Base-by-base conservation (phyloP, 1,284 basidiomycete species). In the Pseudozyma pruni region DNA sequence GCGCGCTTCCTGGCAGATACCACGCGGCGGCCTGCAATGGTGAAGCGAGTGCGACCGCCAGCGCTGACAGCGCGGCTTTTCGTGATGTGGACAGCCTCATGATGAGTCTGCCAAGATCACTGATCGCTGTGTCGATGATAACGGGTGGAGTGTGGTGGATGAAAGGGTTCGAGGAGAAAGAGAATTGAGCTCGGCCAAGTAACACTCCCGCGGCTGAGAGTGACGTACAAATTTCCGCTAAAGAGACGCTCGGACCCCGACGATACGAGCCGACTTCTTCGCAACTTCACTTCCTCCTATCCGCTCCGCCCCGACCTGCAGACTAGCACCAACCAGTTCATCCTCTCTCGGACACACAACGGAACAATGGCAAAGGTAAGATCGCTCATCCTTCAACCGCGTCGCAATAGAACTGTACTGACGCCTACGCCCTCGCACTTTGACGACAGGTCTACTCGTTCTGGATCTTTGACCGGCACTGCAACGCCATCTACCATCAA, bases 1-100 rank as follows among this genome's bases (percentile, higher is more conserved):
- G 84, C 3, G 80, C 80, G 34, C 82, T 79, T 9, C 84, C 84
- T 8, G 84, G 84, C 3, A 84, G 70, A 42, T 84, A 81, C 76
- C 80, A 83, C 3, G 78, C 79, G 2, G 59, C 25, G 3, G 55
- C 57, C 14, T 53, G 48, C 31, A 41, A 46, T 37, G 66, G 55
- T 8, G 54, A 33, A 3, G 54, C 32, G 17, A 69, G 48, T 13
- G 56, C 52, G 25, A 49, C 39, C 2, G 50, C 59, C 19, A 63
- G 23, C 43, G 46, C 45, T 11, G 57, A 46, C 13, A 66, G 46
- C n/a, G 55, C 45, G 13, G 55, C 39, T 22, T 27, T 38, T 13
- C 39, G 47, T 10, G 49, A 29, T 8, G 40, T 35, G 20, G 54
- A 57, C 39, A 63, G 40, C 55, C 48, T 54, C 61, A 64, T 63